Base-by-base conservation (phyloP, 2,329 filamentous ascomycete species). In the Thielaviopsis punctulata region DNA sequence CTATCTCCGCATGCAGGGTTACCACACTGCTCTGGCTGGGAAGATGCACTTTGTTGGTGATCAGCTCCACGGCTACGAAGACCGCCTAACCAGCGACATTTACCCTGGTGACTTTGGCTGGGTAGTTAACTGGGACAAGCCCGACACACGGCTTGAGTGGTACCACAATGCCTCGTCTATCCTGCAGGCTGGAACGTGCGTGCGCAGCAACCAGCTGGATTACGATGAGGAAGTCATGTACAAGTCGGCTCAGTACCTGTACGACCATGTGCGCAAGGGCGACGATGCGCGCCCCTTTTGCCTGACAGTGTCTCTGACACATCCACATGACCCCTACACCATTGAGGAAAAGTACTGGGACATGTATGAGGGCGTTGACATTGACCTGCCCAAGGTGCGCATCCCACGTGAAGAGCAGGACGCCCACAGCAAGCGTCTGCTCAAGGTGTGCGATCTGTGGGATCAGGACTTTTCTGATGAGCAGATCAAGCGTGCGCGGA, bases 21-120 rank as follows among this genome's bases (percentile, higher is more conserved):
- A 95, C 62, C 86, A 95, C 67, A 95, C 89, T 12, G 85, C 84
- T 5, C 72, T 95, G 59, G 87, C 89, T 4, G 89, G 89, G 57
- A 95, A 95, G 75, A 95, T 95, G 89, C 89, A 95, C 68, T 95
- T 95, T 64, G 84, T 93, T 52, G 89, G 89, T 30, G 89, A 95
- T 64, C 89, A 95, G 68, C 73, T 95, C 55, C 89, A 95, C 64
- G 89, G 89, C 25, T 95, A 94, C 62, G 89, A 95, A 70, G 84
- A 86, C 61, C 80, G 89, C 53, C 73, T 95, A 61, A 95, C 89
- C n/a, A 86, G 83, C 59, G 89, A 95, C 65, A 95, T 95, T 63
- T 95, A 95, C 66, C 89, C 89, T 1, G 89, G 84, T 54, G 89
- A 95, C 63, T 88, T 92, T 62, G 89, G 89, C 57, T 95, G 89